Conservation (phyloP, 352 stramenopile genomes). For the Phytopythium montanum region DNA sequence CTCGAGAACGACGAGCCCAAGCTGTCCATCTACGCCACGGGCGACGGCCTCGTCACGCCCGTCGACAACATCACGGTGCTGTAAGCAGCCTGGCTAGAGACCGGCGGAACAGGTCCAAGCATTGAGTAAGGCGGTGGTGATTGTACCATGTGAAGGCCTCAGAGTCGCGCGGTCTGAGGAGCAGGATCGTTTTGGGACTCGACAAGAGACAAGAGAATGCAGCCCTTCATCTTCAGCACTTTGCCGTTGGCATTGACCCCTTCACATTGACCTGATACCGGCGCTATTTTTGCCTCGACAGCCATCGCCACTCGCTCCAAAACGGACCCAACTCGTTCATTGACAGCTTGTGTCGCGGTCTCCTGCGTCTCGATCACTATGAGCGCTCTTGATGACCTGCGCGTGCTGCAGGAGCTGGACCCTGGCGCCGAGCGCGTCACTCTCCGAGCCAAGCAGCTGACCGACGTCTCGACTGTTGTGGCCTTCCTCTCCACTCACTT, state of each 20-base stretch:
- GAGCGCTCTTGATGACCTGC: slow-evolving; percentile 45
- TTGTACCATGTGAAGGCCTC: too few relatives aligned
- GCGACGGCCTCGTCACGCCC: slow-evolving; percentile 30
- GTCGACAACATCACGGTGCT: slow-evolving; percentile 33
- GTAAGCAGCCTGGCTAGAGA: slow-evolving; percentile 3
- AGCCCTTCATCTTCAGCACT: neutral
- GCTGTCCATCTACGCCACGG: slow-evolving; percentile 17
- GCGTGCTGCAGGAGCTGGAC: slow-evolving; percentile 33
- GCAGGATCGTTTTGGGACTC: slow-evolving; percentile 1
- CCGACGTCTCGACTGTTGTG: slow-evolving; percentile 28
- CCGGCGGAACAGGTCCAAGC: neutral
- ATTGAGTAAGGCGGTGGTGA: slow-evolving; percentile 1
- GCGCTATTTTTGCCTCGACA: neutral
- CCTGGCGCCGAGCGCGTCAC: slow-evolving; percentile 39
- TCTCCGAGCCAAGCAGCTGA: slow-evolving; percentile 30
- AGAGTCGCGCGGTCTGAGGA: neutral
- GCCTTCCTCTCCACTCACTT: slow-evolving; percentile 43
- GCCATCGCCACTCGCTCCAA: neutral
- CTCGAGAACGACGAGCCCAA: slow-evolving; percentile 30
- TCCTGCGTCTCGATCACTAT: too few relatives aligned
- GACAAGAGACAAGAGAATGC: neutral
- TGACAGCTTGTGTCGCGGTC: neutral
- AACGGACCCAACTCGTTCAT: neutral
- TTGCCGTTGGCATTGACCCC: neutral
- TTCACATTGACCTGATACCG: slow-evolving; percentile 1